phyloP scores from a whole-genome alignment of 140 eudicot genomes.

The Erigeron philadelphicus region DNA sequence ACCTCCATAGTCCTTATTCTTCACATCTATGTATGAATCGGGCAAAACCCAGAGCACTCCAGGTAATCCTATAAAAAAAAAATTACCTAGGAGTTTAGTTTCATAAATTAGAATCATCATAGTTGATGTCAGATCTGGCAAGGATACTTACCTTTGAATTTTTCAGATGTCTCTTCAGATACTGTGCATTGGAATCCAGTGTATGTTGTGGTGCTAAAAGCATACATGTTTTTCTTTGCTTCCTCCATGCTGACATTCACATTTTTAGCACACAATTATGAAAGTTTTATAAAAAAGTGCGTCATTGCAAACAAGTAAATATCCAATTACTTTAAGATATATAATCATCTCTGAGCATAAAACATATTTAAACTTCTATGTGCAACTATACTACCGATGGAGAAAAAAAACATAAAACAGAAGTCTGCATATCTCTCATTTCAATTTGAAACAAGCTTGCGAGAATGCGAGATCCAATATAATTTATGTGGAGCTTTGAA shows the following conservation, averaged over 20 bases:
- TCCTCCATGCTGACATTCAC: slow-evolving; percentile 72
- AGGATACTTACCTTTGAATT: slow-evolving; percentile 57
- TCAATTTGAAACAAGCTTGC: neutral
- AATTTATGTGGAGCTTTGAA: no score
- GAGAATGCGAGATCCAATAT: no score
- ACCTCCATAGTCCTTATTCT: slow-evolving; percentile 98
- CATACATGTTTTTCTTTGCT: slow-evolving; percentile 97
- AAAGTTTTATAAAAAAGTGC: neutral
- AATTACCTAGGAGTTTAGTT: slow-evolving; percentile 4
- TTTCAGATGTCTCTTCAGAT: slow-evolving; percentile 92
- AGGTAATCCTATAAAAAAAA: slow-evolving; percentile 67
- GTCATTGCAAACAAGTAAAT: neutral
- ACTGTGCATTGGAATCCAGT: slow-evolving; percentile 95
- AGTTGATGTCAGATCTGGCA: neutral
- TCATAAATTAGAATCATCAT: neutral
- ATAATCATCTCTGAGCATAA: neutral
- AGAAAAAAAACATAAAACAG: neutral
- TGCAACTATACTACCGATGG: neutral
- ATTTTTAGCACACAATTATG: neutral
- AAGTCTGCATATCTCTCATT: neutral
- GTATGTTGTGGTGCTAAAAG: slow-evolving; percentile 90
- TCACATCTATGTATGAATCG: slow-evolving; percentile 94
- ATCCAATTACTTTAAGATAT: neutral
- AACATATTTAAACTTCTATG: neutral
- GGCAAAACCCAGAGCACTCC: slow-evolving; percentile 97